Conservation (phyloP, 257 asterid genomes). For the Nicotiana benthamiana region DNA sequence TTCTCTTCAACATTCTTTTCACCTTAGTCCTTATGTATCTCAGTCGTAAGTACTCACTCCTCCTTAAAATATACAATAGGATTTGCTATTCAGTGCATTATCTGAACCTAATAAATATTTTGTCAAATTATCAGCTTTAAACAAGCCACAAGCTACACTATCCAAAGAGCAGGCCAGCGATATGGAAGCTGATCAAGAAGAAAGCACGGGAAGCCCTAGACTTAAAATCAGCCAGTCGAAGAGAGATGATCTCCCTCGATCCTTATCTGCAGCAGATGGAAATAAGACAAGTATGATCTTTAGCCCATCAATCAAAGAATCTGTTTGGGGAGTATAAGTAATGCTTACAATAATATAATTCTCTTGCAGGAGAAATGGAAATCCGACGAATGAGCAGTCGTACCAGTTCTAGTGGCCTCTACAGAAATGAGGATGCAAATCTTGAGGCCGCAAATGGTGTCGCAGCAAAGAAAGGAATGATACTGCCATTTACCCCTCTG, state of each 20-base stretch:
- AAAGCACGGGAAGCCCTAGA: conserved; percentile 36
- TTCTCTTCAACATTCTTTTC: conserved; percentile 45
- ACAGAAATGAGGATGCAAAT: conserved; percentile 15
- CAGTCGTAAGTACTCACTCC: conserved; percentile 35
- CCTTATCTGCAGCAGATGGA: conserved; percentile 43
- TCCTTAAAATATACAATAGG: not conserved
- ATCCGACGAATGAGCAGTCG: conserved; percentile 52
- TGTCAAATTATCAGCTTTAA: conserved; percentile 42
- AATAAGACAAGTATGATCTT: conserved; percentile 45
- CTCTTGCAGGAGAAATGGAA: conserved; percentile 53
- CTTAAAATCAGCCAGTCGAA: conserved; percentile 36
- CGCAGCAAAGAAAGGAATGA: conserved; percentile 50
- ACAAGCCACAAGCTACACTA: conserved; percentile 78
- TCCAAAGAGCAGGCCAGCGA: conserved; percentile 75
- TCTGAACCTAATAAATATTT: not conserved
- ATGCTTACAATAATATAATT: not conserved
- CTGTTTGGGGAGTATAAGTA: not conserved
- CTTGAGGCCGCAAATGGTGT: conserved; percentile 22
- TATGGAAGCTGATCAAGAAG: conserved; percentile 45
- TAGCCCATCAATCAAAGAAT: not conserved
- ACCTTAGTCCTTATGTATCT: conserved; percentile 50
- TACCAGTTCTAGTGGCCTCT: conserved; percentile 13
- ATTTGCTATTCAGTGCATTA: not conserved
- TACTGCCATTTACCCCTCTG: conserved; percentile 53
- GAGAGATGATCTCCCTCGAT: conserved; percentile 33